Base-by-base conservation (phyloP, 306 rosid genomes). In the Coriaria nepalensis region DNA sequence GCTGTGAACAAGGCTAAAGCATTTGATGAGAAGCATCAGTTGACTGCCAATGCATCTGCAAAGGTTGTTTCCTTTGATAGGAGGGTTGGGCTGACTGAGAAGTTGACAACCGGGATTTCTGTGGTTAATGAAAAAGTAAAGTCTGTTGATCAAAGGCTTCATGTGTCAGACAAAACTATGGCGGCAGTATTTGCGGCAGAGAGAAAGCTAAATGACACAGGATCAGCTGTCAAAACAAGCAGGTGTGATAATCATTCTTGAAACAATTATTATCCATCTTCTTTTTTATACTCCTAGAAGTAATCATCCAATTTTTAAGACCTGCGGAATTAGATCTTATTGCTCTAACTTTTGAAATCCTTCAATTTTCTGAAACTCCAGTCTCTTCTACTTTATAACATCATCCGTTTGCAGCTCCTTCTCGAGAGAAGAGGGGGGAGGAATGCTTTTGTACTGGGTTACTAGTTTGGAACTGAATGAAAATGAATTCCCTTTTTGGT, bases 191-290 rank as follows among this genome's bases (percentile, higher is more conserved):
- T 83, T 47, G 94, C 94, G 42, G 93, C 93, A 33, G 88, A 87
- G 73, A 83, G 93, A 49, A 83, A 78, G 74, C 51, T 83, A 59
- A 87, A 87, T 53, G 77, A 83, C 57, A 87, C 94, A 4, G 94
- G 96, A 49, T 87, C 96, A 53, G 88, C 93, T 40, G 93, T 87
- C 52, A 87, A 83, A 83, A 83, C 87, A 56, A 87, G 94, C 82
- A 87, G 93, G 94, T 87, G 59, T 54, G 63, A n/a, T 11, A 53
- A 2, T 51, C 36, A 49, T 10, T 40, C 33, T 8, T 40, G 43
- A 50, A 45, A 12, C 34, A 11, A 0, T 49, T 7, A 9, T 53
- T 45, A 4, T 3, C 33, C 10, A 14, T 33, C 35, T 43, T 53
- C 11, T 55, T 6, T n/a, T 12, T 8, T 35, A 11, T 37, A 29